Conservation (phyloP, 1,284 basidiomycete species). For the Leccinum solheimii region DNA sequence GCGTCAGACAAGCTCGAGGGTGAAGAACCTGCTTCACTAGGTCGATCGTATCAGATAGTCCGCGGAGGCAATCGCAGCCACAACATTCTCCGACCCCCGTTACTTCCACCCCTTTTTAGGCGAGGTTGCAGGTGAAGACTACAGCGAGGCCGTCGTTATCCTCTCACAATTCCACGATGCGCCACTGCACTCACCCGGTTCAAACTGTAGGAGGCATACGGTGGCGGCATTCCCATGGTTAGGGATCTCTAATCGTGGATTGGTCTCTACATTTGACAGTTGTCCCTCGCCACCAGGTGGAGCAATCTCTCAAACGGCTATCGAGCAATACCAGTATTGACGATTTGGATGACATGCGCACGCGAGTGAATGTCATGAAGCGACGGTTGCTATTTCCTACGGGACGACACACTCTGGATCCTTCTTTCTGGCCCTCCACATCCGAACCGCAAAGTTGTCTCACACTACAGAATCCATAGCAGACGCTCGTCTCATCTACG, state of each 20-base stretch:
- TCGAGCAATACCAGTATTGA: conserved; percentile 60
- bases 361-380: conserved; percentile 54
- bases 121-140: conserved; percentile 75
- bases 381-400: conserved; percentile 24
- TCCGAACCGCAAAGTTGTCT: background rate
- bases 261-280: conserved; percentile 50
- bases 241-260: conserved; percentile 49
- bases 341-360: conserved; percentile 60
- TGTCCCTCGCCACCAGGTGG: conserved; percentile 46
- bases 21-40: background rate
- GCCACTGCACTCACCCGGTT: conserved; percentile 47
- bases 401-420: conserved; percentile 44
- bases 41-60: background rate
- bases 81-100: conserved; percentile 56
- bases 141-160: conserved; percentile 69
- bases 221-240: conserved; percentile 47
- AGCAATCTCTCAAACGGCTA: conserved; percentile 55
- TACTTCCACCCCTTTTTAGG: conserved; percentile 56
- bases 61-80: background rate
- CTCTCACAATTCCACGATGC: conserved; percentile 18
- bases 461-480: background rate
- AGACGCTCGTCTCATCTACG: background rate
- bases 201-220: conserved; percentile 50
- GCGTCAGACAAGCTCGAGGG: too few species aligned
- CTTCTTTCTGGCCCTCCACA: background rate